Conservation (phyloP, 2,329 filamentous ascomycete genomes). For the Colletotrichum truncatum region DNA sequence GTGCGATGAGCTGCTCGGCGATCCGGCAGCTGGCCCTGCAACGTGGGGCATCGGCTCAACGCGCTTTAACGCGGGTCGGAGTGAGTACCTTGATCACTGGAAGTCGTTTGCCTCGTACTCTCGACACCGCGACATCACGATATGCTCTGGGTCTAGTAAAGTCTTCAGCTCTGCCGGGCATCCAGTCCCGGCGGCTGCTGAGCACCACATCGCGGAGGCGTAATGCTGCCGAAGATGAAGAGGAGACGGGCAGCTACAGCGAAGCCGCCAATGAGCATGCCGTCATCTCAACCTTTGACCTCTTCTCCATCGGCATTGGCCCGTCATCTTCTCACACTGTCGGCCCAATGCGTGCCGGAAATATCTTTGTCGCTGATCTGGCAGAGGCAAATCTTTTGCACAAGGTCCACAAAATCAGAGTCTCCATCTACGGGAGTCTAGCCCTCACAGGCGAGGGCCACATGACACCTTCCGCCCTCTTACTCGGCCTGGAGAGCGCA, state of each 20-base stretch:
- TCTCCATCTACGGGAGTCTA: slow-evolving; percentile 59
- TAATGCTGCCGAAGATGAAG: slow-evolving; percentile 39
- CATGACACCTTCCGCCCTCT: slow-evolving; percentile 59
- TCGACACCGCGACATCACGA: not conserved
- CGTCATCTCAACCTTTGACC: slow-evolving; percentile 61
- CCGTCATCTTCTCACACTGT: slow-evolving; percentile 62
- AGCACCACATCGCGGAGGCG: slow-evolving; percentile 13
- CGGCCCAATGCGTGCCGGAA: slow-evolving; percentile 60
- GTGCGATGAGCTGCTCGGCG: slow-evolving; percentile 23
- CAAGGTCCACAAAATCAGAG: slow-evolving; percentile 55
- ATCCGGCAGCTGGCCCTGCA: slow-evolving; percentile 25
- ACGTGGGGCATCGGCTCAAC: slow-evolving; percentile 26
- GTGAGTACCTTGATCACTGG: not conserved
- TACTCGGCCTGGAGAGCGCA: slow-evolving; percentile 59
- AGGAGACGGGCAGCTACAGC: slow-evolving; percentile 52
- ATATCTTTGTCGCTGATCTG: slow-evolving; percentile 59
- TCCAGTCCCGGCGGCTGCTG: not conserved
- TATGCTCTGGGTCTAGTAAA: not conserved
- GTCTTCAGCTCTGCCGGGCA: not conserved
- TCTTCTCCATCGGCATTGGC: slow-evolving; percentile 61
- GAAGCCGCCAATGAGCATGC: slow-evolving; percentile 60
- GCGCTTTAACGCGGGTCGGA: slow-evolving; percentile 24
- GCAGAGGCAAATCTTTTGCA: slow-evolving; percentile 54
- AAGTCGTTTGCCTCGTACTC: not conserved
- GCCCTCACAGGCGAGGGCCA: slow-evolving; percentile 61